Conservation (phyloP, 176 grass and related monocot genomes). For the Ananas comosus region DNA sequence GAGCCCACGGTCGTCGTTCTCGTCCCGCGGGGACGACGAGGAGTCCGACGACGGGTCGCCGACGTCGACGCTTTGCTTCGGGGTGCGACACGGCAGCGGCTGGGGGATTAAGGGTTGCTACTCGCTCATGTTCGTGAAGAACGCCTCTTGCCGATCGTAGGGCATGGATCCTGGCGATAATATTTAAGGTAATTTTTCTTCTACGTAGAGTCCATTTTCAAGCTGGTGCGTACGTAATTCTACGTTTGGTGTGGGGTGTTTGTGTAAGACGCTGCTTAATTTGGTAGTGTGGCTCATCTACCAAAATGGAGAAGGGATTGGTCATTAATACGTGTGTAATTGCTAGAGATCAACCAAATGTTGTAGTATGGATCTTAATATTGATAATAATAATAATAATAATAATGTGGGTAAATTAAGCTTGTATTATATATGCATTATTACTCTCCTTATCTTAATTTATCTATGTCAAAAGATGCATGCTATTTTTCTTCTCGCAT, state of each 20-base stretch:
- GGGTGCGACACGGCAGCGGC: slow-evolving; percentile 30
- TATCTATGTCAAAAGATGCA: neutral
- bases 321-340: neutral
- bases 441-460: neutral
- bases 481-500: neutral
- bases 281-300: slow-evolving; percentile 1
- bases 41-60: slow-evolving; percentile 18
- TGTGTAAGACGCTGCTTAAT: neutral
- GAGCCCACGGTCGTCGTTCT: slow-evolving; percentile 12
- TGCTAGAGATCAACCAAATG: neutral
- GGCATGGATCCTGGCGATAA: neutral
- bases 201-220: neutral
- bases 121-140: slow-evolving; percentile 33
- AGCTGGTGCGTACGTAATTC: neutral
- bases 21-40: slow-evolving; percentile 26
- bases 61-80: slow-evolving; percentile 30
- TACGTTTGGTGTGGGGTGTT: neutral
- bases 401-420: neutral
- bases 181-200: neutral
- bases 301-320: neutral
- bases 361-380: neutral
- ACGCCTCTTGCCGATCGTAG: slow-evolving; percentile 25
- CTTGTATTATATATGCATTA: neutral
- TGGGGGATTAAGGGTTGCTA: slow-evolving; percentile 24
- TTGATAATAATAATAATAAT: neutral